Evolutionary conservation across 805 yeast genomes (phyloP), one percentile per base, ranked within the genome.

Genomic region (Nakazawaea ernobii): DNA sequence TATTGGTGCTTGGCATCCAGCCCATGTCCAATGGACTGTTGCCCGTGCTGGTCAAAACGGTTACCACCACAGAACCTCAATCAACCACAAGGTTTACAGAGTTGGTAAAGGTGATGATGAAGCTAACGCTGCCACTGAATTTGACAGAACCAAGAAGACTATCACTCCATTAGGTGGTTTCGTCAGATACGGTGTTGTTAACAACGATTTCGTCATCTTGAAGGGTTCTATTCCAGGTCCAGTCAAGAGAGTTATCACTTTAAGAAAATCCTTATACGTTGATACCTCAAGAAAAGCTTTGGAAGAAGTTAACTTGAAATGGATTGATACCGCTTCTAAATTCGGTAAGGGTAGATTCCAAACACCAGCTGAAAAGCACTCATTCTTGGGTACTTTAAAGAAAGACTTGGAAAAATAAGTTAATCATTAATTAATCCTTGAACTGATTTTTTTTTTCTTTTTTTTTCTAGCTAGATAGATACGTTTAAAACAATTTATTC

Each of bases 301-400:
- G 65, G 99, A 94, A 84, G 75, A 89, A 77, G 96, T 92, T 63
- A 80, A 77, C 84, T 87, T 94, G 78, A 94, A 94, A 80, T 94
- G 98, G 99, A 94, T 94, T 73, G 99, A 94, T 77, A 94, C 99
- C 67, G 96, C 99, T 72, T 94, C 99, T 70, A 91, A 92, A 80
- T 94, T 94, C 91, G 99, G 99, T 86, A 95, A 94, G 89, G 99
- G 99, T 84, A 94, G 99, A 86, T 94, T 94, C 98, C 99, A 94
- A 82, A 94, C 99, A 70, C 96, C 97, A 68, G 98, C 97, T 75
- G 99, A 94, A 84, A 95, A 95, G 91, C 90, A 85, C 71, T 95
- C 99, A 71, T 94, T 94, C 92, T 68, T 91, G 82, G 99, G 99
- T 82, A 92, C 99, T 70, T 86, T 94, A 74, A 94, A 94, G 96